Base-by-base conservation (phyloP, 805 yeast genomes). In the Yarrowia sp. region DNA sequence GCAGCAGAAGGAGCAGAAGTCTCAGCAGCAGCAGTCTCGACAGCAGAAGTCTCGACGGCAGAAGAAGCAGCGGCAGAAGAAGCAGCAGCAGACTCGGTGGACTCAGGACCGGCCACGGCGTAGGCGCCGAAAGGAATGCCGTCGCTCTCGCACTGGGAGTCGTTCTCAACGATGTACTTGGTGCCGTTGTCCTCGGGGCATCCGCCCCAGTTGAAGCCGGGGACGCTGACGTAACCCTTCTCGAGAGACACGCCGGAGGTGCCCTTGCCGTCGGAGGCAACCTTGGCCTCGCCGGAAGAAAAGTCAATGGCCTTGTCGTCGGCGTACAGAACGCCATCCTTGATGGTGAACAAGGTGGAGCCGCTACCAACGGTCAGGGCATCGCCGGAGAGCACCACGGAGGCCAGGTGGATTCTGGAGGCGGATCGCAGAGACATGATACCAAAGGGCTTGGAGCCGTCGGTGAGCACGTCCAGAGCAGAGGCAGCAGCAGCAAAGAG, bases 111-210 rank as follows among this genome's bases (percentile, higher is more conserved):
- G 30, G 49, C 53, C 19, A 60, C 20, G 34, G 53, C 66, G 43
- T 15, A 44, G n/a, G 66, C 66, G 9, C 53, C 66, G 24, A 60
- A 44, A 43, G 66, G 66, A 43, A 34, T 36, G 6, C 66, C 66
- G 36, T 44, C 66, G 36, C 8, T 86, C 34, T 30, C 43, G 24
- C 43, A 34, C 52, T 60, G 38, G 44, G 36, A 6, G 61, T 38
- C 39, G 56, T 34, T 34, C 20, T 56, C 63, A n/a, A 56, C 63
- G 24, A 15, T 2, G 66, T 14, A 60, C 30, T 24, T 24, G 30
- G 30, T 24, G n/a, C 24, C 36, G 36, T 3, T 12, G 43, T 17
- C 34, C 36, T 36, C 43, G 36, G 42, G 53, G 66, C 66, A 60
- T 33, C 36, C 66, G 39, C 49, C 40, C 63, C 63, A 56, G 39